Base-by-base conservation (phyloP, 1,284 basidiomycete genomes). In the Wolfiporia cocos region DNA sequence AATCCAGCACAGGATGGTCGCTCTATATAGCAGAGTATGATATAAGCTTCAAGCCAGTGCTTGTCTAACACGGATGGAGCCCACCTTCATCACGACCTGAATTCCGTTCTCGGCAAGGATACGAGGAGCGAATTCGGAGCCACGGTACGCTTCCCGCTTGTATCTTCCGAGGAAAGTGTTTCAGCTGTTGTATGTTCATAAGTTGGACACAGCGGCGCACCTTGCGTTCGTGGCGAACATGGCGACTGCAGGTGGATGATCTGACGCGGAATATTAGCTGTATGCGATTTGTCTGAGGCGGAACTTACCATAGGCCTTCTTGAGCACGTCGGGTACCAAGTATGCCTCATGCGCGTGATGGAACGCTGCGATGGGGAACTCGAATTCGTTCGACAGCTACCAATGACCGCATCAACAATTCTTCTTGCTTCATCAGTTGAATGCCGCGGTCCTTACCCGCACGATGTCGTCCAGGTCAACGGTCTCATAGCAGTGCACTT, bases 91-190 rank as follows among this genome's bases (percentile, higher is more conserved):
- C 19, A 79, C 65, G 9, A 92, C 82, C 11, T 69, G 67, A 20
- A 91, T 56, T 1, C 82, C 82, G 31, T 78, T 63, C 34, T 84
- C 71, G 4, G 81, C 71, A 2, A 92, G 70, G 41, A 92, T 76
- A 32, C 78, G 74, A 22, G 86, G 75, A 0, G 86, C 86, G 54
- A 85, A 92, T 48, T 89, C 85, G 1, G 84, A 82, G 2, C 79
- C 78, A 34, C 86, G 71, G 63, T 87, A 92, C 0, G 84, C 74
- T 60, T 92, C 88, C 3, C 81, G 76, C 58, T 89, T 90, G 61
- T 88, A 86, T 42, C 79, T 77, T 23, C 1, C 31, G 12, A 40
- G 17, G 14, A 30, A 11, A 28, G 36, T 9, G 18, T 17, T 17
- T 20, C 20, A 28, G 14, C 15, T 4, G 9, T 18, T 34, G n/a